Evolutionary conservation across 441 rosid species (phyloP).

Genomic region (Monsonia emarginata): DNA sequence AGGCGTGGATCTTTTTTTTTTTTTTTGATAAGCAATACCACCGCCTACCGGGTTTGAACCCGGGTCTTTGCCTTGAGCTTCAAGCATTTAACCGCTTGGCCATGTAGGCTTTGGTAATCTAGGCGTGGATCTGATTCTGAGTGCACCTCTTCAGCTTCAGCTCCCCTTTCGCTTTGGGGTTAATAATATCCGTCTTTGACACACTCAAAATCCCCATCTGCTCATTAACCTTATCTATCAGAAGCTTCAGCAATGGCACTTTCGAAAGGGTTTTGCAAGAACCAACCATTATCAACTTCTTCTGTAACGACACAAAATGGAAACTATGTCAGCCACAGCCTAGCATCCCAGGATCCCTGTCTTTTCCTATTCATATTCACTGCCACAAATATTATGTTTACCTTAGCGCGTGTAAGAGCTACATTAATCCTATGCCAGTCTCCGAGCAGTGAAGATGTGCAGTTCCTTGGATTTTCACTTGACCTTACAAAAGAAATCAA

Average conservation of each 20-base stretch:
- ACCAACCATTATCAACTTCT: conserved; percentile 88
- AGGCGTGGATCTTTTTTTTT: no score
- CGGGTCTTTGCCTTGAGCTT: no score
- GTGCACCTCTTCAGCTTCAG: conserved; percentile 30
- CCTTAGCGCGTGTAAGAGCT: conserved; percentile 92
- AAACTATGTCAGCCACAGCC: not conserved
- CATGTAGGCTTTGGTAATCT: no score
- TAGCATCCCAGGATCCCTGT: no score
- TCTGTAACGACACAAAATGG: conserved; percentile 30
- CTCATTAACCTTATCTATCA: conserved; percentile 60
- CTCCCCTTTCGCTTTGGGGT: not conserved
- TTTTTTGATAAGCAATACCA: no score
- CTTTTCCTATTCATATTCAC: no score
- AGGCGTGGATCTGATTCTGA: no score
- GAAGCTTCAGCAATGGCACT: conserved; percentile 75
- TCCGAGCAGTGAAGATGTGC: conserved; percentile 61
- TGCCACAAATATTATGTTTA: conserved; percentile 11
- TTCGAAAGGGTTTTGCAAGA: conserved; percentile 61
- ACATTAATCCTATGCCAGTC: conserved; percentile 97
- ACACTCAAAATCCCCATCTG: conserved; percentile 52
- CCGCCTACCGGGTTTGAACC: no score
- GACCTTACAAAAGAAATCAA: conserved; percentile 78
- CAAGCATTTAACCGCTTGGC: no score
- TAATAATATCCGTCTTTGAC: conserved; percentile 32
- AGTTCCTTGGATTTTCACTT: conserved; percentile 45